Conservation (phyloP, 305 asterid genomes). For the Fraxinus sp. region DNA sequence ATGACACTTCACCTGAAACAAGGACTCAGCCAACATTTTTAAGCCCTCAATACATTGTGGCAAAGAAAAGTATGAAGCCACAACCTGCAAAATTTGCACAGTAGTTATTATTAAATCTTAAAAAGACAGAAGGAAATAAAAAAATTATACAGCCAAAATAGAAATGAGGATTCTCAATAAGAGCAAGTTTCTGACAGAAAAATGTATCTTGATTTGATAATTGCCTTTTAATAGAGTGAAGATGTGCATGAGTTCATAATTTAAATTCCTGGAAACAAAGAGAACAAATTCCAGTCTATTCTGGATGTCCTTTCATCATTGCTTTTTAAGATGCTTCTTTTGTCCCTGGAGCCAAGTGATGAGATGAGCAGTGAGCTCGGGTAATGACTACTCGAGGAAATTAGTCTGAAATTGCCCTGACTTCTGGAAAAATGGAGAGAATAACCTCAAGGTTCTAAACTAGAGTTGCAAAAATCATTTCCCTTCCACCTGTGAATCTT, state of each 20-base stretch:
- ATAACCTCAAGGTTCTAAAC: slow-evolving; percentile 6
- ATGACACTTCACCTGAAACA: slow-evolving; percentile 71
- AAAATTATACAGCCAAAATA: not conserved
- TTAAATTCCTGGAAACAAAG: not conserved
- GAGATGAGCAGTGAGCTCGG: not conserved
- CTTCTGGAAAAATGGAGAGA: slow-evolving; percentile 11
- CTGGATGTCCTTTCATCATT: not conserved
- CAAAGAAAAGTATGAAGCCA: slow-evolving; percentile 77
- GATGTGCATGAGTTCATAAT: not conserved
- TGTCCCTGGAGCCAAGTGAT: not conserved
- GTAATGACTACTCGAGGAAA: not conserved
- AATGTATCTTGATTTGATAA: not conserved
- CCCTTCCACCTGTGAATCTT: not conserved
- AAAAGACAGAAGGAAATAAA: slow-evolving; percentile 19
- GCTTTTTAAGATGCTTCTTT: slow-evolving; percentile 1
- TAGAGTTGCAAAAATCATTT: slow-evolving; percentile 6
- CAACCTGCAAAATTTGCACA: slow-evolving; percentile 50
- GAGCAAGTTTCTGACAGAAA: not conserved
- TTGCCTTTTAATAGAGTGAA: not conserved
- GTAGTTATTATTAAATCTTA: slow-evolving; percentile 13
- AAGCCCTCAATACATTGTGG: slow-evolving; percentile 82
- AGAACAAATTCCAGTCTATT: slow-evolving; percentile 1
- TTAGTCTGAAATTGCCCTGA: not conserved
- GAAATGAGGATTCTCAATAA: not conserved
- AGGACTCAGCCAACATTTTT: slow-evolving; percentile 77